Evolutionary conservation across 2,329 filamentous ascomycete species (phyloP).

Genomic region (Penicillium corylophilum): DNA sequence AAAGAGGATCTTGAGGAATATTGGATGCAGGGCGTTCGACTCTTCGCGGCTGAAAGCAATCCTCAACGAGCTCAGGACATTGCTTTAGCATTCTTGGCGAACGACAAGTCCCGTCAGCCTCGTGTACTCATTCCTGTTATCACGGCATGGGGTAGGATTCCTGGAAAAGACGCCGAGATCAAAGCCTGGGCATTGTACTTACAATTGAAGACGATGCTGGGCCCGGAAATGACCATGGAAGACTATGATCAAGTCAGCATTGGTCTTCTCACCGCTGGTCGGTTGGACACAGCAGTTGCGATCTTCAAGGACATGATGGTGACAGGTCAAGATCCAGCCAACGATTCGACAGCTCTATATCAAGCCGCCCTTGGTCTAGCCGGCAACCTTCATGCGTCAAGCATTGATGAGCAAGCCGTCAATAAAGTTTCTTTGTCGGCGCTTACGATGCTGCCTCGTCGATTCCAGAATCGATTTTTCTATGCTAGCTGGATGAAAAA

Average conservation of each 20-base stretch:
- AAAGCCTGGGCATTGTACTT: slow-evolving; percentile 69
- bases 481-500: slow-evolving; percentile 87
- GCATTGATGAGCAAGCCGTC: slow-evolving; percentile 44
- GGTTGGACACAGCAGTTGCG: slow-evolving; percentile 66
- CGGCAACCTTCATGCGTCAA: slow-evolving; percentile 42
- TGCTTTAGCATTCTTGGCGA: slow-evolving; percentile 44
- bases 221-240: slow-evolving; percentile 61
- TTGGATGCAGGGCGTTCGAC: slow-evolving; percentile 51
- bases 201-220: slow-evolving; percentile 61
- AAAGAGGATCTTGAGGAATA: slow-evolving; percentile 41
- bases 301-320: slow-evolving; percentile 91
- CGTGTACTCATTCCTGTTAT: slow-evolving; percentile 64
- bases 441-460: slow-evolving; percentile 53
- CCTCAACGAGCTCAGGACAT: slow-evolving; percentile 51
- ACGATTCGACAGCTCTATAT: slow-evolving; percentile 49
- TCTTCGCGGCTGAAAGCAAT: slow-evolving; percentile 50
- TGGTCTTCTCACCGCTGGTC: slow-evolving; percentile 66
- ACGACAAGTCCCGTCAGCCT: slow-evolving; percentile 44
- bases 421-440: slow-evolving; percentile 51
- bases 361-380: slow-evolving; percentile 40
- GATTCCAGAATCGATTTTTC: slow-evolving; percentile 72
- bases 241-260: slow-evolving; percentile 76
- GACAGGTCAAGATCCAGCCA: slow-evolving; percentile 49
- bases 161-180: slow-evolving; percentile 50
- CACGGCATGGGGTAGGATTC: slow-evolving; percentile 59